phyloP scores from a whole-genome alignment of 2,329 filamentous ascomycete species.

The Fusarium tupiense region DNA sequence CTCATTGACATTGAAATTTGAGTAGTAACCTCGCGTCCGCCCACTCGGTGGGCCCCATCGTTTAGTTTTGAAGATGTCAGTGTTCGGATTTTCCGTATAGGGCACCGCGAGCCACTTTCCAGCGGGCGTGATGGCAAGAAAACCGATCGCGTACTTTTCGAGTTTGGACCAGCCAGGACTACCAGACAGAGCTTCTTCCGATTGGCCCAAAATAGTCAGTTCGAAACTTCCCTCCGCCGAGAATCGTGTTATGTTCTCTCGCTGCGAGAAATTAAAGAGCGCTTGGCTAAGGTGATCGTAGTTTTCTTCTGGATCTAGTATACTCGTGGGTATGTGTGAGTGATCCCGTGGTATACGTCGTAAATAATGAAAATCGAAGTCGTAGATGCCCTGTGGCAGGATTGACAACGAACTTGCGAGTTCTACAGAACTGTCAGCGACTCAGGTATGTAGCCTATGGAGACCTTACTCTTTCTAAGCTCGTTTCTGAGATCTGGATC shows the following conservation, averaged over 20 bases:
- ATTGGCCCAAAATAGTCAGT: background rate
- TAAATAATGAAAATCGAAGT: conserved; percentile 13
- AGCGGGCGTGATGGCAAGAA: background rate
- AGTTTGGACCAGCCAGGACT: background rate
- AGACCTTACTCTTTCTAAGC: background rate
- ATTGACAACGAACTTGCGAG: background rate
- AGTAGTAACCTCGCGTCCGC: background rate
- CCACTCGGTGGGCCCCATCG: background rate
- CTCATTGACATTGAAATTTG: background rate
- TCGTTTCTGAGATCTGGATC: background rate
- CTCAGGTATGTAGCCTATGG: rapidly evolving
- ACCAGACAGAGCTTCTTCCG: background rate
- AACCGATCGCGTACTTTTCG: conserved; percentile 1
- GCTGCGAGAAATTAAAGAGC: conserved; percentile 8
- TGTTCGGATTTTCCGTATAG: background rate
- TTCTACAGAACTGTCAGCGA: background rate
- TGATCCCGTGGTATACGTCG: conserved; percentile 3
- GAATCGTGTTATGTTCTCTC: background rate
- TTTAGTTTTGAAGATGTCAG: background rate
- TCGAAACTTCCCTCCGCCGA: conserved; percentile 4
- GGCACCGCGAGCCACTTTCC: conserved; percentile 4
- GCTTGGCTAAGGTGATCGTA: background rate
- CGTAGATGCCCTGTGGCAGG: background rate
- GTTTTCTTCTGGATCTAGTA: background rate
- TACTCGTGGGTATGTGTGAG: background rate